These are phyloP conservation scores for Hansenula sp. DNA, from an alignment of 1,139 yeast genomes.

Conservation along the genomic window DNA sequence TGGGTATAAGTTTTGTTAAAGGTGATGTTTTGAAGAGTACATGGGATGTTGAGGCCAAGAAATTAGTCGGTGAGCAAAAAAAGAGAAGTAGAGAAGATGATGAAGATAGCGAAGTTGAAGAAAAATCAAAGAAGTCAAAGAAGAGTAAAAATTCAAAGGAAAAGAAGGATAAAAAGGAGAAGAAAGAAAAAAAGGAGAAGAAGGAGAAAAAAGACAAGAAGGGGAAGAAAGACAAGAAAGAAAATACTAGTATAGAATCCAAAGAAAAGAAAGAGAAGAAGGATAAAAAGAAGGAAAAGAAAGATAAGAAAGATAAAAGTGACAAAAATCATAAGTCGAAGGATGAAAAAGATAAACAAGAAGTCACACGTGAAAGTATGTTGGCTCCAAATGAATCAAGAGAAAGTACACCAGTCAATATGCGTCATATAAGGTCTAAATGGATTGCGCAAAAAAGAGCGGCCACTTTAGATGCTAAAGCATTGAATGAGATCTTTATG, in stretches of 20 bases:
- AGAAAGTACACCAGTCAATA: slow-evolving; percentile 28
- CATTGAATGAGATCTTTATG: slow-evolving; percentile 92
- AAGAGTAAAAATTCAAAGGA: slow-evolving; percentile 15
- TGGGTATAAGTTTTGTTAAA: slow-evolving; percentile 83
- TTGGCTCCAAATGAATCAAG: slow-evolving; percentile 32
- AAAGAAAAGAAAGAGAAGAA: slow-evolving; percentile 25
- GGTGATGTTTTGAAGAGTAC: slow-evolving; percentile 85
- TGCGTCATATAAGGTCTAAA: slow-evolving; percentile 47
- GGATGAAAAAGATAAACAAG: slow-evolving; percentile 24
- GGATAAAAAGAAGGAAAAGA: slow-evolving; percentile 23
- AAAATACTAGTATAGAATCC: slow-evolving; percentile 11
- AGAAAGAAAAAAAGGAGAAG: slow-evolving; percentile 26
- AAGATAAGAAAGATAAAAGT: slow-evolving; percentile 22
- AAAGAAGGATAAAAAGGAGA: slow-evolving; percentile 31
- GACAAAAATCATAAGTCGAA: slow-evolving; percentile 18
- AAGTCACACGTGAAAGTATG: slow-evolving; percentile 37
- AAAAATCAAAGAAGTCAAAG: slow-evolving; percentile 13
- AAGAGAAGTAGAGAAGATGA: slow-evolving; percentile 18
- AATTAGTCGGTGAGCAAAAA: slow-evolving; percentile 24
- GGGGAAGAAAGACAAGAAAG: slow-evolving; percentile 22
- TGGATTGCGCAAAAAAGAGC: slow-evolving; percentile 89
- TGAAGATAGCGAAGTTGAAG: slow-evolving; percentile 18
- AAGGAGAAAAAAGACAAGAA: slow-evolving; percentile 22
- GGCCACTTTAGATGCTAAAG: slow-evolving; percentile 83
- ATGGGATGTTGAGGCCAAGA: slow-evolving; percentile 65